Evolutionary conservation across 345 rosid genomes (phyloP), one percentile per base, ranked within the genome.

Genomic region (Luvunga scandens): DNA sequence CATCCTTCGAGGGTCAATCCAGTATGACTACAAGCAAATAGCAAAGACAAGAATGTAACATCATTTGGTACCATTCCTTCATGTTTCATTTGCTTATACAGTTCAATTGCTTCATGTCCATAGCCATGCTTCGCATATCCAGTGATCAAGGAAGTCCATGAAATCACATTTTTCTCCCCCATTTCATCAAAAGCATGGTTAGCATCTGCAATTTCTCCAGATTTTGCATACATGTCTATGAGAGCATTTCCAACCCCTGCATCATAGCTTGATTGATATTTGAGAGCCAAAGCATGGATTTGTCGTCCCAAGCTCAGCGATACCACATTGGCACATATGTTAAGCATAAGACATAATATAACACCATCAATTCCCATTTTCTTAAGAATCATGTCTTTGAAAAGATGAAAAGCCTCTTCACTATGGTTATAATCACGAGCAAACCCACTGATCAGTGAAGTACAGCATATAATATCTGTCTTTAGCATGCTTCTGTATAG

Each of bases 161-260:
- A 84, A 79, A 90, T 87, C 74, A 91, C 89, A 77, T 91, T 88
- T 87, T 77, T 89, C 80, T 86, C 79, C 33, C 71, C 77, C 86
- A 90, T 91, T 71, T 89, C 89, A 56, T 72, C 71, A 33, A 90
- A 93, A 77, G 87, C 80, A 61, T 4, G 81, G 45, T 77, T 69
- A 18, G 98, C 92, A 83, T 91, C 92, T 67, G 76, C 73, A 28
- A 91, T 85, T 72, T 87, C 87, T 53, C 97, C 98, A 73, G 84
- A 90, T 86, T 93, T 93, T 65, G 92, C 88, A 65, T 91, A 91
- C 98, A 91, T 89, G 77, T 91, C 90, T 70, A 93, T 85, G 72
- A 91, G 85, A 38, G 94, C 89, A 85, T 91, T 91, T 63, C 91
- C 82, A 70, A 90, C 78, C 7, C 84, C 85, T 73, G 82, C 79